These are phyloP conservation scores for Fremontodendron californicum DNA, from an alignment of 345 rosid genomes.

Conservation along the genomic window DNA sequence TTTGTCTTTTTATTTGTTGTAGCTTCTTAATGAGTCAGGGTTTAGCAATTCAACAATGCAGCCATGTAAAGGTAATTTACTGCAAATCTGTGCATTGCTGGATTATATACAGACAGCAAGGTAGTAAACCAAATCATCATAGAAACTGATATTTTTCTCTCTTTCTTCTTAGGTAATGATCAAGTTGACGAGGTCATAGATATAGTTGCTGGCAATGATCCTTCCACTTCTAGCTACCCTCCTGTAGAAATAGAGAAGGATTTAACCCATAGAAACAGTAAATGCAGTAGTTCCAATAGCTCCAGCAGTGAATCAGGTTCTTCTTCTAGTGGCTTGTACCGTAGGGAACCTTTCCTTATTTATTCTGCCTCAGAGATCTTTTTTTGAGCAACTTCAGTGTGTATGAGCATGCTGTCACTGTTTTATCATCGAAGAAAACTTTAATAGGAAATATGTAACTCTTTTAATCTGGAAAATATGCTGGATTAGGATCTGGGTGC, in stretches of 20 bases:
- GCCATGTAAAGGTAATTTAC: constrained; percentile 55
- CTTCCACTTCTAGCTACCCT: constrained; percentile 48
- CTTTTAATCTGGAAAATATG: background rate
- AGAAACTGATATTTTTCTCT: background rate
- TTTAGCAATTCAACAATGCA: constrained; percentile 60
- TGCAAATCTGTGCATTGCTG: constrained; percentile 1
- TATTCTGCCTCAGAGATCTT: background rate
- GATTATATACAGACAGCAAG: background rate
- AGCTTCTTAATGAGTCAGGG: constrained; percentile 66
- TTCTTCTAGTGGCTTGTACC: constrained; percentile 66
- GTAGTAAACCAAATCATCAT: background rate
- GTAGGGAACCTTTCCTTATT: constrained; percentile 21
- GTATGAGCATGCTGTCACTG: background rate
- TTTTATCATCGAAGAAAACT: background rate
- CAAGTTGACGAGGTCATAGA: constrained; percentile 52
- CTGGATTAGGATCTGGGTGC: background rate
- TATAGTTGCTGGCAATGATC: constrained; percentile 72
- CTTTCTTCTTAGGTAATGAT: constrained; percentile 48
- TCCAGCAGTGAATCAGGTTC: constrained; percentile 73
- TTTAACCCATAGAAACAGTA: constrained; percentile 43
- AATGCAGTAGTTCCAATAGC: constrained; percentile 63
- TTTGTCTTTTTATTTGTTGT: constrained; percentile 24
- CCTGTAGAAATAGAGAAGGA: constrained; percentile 61
- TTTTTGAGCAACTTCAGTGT: background rate
- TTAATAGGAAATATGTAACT: too few relatives aligned